A percentile compares a stretch with the other conserved stretches of the same genome.
Conservation (phyloP, 2,329 filamentous ascomycete species). For the Colletotrichum siamense region DNA sequence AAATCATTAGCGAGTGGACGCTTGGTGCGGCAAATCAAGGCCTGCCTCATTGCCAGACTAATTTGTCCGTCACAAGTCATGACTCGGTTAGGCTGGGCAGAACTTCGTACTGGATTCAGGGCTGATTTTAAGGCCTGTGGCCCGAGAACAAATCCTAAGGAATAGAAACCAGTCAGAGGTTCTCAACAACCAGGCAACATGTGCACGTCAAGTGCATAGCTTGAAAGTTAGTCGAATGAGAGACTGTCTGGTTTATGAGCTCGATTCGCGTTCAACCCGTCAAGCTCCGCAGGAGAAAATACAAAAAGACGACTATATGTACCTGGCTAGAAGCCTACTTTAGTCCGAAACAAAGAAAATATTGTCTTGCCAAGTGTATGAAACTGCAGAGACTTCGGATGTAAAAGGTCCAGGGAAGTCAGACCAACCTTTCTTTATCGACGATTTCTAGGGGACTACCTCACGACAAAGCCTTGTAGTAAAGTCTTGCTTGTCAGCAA, state of each 20-base stretch:
- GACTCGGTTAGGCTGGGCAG: neutral
- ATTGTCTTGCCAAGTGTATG: neutral
- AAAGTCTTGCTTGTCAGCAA: neutral
- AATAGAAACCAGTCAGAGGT: neutral
- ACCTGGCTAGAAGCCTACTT: neutral
- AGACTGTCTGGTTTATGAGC: neutral
- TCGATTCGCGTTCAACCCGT: neutral
- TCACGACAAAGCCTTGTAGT: neutral
- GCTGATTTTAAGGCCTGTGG: neutral
- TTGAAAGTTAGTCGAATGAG: neutral
- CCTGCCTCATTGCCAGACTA: neutral
- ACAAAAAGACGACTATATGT: neutral
- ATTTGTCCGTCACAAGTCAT: neutral
- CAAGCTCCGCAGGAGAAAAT: neutral
- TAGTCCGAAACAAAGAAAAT: neutral
- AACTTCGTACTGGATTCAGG: neutral
- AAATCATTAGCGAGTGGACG: neutral
- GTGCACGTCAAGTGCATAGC: neutral
- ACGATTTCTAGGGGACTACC: neutral
- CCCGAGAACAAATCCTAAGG: neutral
- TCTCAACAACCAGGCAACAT: neutral
- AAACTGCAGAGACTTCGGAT: neutral
- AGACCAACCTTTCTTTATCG: neutral
- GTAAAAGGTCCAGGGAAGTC: neutral
- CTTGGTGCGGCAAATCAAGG: neutral